Evolutionary conservation across 2,329 filamentous ascomycete species (phyloP).

Genomic region (Lecanicillium sp.): DNA sequence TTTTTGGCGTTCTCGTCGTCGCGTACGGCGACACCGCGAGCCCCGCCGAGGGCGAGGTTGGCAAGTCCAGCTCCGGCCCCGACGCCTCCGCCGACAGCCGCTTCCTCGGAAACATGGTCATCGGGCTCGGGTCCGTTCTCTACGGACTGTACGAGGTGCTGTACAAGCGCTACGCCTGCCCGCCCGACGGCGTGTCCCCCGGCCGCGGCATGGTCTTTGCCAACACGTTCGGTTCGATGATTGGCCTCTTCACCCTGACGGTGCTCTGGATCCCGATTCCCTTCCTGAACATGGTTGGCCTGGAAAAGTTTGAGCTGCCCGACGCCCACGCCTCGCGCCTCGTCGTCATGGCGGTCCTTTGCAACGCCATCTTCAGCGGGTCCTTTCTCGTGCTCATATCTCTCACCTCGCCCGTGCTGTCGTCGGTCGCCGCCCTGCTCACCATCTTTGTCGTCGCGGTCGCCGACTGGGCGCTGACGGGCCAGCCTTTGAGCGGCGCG

Average conservation of each 20-base stretch:
- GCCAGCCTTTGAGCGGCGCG: slow-evolving; percentile 65
- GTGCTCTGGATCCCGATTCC: slow-evolving; percentile 92
- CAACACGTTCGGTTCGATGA: slow-evolving; percentile 82
- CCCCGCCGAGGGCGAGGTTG: slow-evolving; percentile 39
- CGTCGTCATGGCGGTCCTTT: slow-evolving; percentile 70
- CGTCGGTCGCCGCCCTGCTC: slow-evolving; percentile 83
- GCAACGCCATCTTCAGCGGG: slow-evolving; percentile 89
- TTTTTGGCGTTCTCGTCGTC: slow-evolving; percentile 85
- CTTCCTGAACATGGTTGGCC: slow-evolving; percentile 68
- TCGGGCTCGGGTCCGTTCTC: slow-evolving; percentile 81
- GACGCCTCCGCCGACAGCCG: slow-evolving; percentile 53
- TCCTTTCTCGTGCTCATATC: slow-evolving; percentile 90
- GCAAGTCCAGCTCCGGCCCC: slow-evolving; percentile 18
- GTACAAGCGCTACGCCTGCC: slow-evolving; percentile 90
- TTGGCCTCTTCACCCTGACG: slow-evolving; percentile 77
- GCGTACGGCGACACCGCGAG: slow-evolving; percentile 75
- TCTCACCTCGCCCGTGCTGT: slow-evolving; percentile 85
- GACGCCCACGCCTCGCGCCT: slow-evolving; percentile 72
- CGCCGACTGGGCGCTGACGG: slow-evolving; percentile 81
- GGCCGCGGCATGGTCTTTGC: slow-evolving; percentile 94
- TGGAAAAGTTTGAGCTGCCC: slow-evolving; percentile 80
- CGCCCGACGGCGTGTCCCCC: slow-evolving; percentile 78
- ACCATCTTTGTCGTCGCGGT: slow-evolving; percentile 96
- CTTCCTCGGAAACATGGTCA: slow-evolving; percentile 82
- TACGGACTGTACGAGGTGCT: slow-evolving; percentile 97